Evolutionary conservation across 768 basidiomycete genomes (phyloP).

Genomic region (Artomyces pyxidatus): DNA sequence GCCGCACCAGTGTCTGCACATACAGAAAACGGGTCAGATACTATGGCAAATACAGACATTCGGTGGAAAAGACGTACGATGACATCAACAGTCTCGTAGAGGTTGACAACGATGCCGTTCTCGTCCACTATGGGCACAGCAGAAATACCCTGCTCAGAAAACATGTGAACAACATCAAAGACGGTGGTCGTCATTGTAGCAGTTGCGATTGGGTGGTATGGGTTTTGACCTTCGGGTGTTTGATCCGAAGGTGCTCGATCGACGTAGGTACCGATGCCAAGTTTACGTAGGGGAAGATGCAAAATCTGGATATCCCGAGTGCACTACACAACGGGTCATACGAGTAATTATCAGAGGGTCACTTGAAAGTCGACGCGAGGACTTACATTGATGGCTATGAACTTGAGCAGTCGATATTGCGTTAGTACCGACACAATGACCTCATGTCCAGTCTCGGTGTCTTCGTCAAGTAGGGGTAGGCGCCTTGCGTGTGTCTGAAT

Average conservation of each 20-base stretch:
- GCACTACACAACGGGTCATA: slow-evolving; percentile 47
- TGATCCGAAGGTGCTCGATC: slow-evolving; percentile 37
- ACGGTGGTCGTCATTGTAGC: slow-evolving; percentile 88
- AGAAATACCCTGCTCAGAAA: slow-evolving; percentile 89
- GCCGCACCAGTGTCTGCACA: slow-evolving; percentile 80
- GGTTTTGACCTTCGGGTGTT: slow-evolving; percentile 47
- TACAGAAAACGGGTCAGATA: not conserved
- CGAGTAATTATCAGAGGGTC: not conserved
- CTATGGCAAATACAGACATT: not conserved
- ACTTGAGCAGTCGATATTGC: slow-evolving; percentile 96
- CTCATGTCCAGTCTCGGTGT: slow-evolving; percentile 91
- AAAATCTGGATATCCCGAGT: slow-evolving; percentile 76
- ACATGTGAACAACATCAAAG: slow-evolving; percentile 98
- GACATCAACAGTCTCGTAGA: slow-evolving; percentile 99
- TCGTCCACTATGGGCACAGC: slow-evolving; percentile 95
- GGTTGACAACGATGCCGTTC: slow-evolving; percentile 86
- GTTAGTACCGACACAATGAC: slow-evolving; percentile 94
- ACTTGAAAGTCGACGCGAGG: too few species aligned
- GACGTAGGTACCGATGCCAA: slow-evolving; percentile 93
- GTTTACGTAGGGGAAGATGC: slow-evolving; percentile 69
- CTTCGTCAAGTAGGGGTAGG: slow-evolving; percentile 87
- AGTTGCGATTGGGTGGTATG: slow-evolving; percentile 86
- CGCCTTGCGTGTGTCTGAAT: slow-evolving; percentile 95
- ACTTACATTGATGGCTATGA: slow-evolving; percentile 92
- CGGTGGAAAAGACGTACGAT: slow-evolving; percentile 53